Conservation (phyloP, 2,329 filamentous ascomycete species). For the Penicillium concentricum region DNA sequence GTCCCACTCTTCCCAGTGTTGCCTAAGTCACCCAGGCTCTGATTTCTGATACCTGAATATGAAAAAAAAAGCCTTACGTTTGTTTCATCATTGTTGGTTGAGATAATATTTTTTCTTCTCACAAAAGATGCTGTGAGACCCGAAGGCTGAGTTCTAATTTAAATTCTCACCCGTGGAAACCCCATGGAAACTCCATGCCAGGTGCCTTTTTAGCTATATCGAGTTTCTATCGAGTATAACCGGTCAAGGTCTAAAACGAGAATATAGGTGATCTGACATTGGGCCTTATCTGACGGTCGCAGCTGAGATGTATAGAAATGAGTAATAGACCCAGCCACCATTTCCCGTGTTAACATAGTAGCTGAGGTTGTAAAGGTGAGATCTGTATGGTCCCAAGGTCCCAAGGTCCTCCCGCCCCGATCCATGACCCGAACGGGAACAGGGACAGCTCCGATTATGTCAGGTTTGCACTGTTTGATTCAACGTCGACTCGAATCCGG, state of each 20-base stretch:
- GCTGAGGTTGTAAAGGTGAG: not conserved
- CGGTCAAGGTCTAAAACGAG: not conserved
- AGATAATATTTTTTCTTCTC: not conserved
- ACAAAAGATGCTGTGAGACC: constrained; percentile 2
- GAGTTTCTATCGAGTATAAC: not conserved
- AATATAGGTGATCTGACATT: not conserved
- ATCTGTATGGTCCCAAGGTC: not conserved
- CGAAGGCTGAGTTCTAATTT: constrained; percentile 7
- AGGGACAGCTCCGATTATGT: constrained; percentile 3
- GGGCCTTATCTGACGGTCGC: constrained; percentile 2
- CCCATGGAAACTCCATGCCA: not conserved
- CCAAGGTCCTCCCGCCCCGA: not conserved
- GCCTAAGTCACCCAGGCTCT: constrained; percentile 16
- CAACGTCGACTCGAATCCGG: not conserved
- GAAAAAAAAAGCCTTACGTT: not conserved
- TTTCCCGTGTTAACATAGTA: not conserved
- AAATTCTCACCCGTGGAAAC: not conserved
- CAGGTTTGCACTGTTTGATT: constrained; percentile 11
- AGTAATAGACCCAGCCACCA: not conserved
- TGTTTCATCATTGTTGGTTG: not conserved
- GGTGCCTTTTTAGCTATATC: not conserved
- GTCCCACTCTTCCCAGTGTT: constrained; percentile 11
- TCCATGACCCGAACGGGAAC: not conserved
- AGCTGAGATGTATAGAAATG: not conserved
- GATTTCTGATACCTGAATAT: not conserved